Evolutionary conservation across 2,329 filamentous ascomycete species (phyloP).

Genomic region (Decorospora gaudefroyi): DNA sequence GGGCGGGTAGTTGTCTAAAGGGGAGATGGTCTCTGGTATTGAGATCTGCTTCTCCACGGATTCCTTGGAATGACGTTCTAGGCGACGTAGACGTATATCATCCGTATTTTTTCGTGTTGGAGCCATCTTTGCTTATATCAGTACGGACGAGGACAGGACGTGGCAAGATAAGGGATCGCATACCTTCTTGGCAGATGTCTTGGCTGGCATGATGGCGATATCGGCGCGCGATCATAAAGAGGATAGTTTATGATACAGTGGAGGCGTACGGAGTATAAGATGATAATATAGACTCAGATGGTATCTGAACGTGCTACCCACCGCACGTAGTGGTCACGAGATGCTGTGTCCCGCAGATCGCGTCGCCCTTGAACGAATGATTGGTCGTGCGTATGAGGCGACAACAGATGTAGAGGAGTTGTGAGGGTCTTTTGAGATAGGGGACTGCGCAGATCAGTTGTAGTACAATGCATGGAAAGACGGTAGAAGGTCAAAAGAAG

Average conservation of each 20-base stretch:
- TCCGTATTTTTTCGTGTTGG: conserved; percentile 34
- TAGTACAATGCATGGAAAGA: conserved; percentile 38
- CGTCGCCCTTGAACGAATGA: conserved; percentile 6
- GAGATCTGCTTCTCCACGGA: conserved; percentile 44
- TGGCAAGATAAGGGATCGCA: conserved; percentile 23
- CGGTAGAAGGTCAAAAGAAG: conserved; percentile 27
- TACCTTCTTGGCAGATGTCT: conserved; percentile 44
- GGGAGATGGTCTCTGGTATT: conserved; percentile 45
- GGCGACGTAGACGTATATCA: conserved; percentile 33
- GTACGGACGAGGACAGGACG: conserved; percentile 10
- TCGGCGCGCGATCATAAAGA: conserved; percentile 5
- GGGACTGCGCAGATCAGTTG: conserved; percentile 9
- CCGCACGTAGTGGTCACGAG: conserved; percentile 15
- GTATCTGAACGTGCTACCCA: conserved; percentile 1
- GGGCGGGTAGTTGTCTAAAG: conserved; percentile 44
- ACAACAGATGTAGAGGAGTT: conserved; percentile 21
- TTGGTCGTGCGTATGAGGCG: conserved; percentile 5
- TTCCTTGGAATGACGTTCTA: conserved; percentile 35
- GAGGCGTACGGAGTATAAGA: conserved; percentile 1
- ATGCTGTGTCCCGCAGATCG: conserved; percentile 9
- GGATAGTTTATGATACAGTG: not conserved
- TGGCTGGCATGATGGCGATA: conserved; percentile 37
- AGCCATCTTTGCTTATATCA: conserved; percentile 34
- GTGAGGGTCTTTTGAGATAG: conserved; percentile 5
- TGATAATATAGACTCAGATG: conserved; percentile 4